Evolutionary conservation across 805 yeast species (phyloP), one percentile per base, ranked within the genome.

Genomic region (Metschnikowia aberdeeniae): DNA sequence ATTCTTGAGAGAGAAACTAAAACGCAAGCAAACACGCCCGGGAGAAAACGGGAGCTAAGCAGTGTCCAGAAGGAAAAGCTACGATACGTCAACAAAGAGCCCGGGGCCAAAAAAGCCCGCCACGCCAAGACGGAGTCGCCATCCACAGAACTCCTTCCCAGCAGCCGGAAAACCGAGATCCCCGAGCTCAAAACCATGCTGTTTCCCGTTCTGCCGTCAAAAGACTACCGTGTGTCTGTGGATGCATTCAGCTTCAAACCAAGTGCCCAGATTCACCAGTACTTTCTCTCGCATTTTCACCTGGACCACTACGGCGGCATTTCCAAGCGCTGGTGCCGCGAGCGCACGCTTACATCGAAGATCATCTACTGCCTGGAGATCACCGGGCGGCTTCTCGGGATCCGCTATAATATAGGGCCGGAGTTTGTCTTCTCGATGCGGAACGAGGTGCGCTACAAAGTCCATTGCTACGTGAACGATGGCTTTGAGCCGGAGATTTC

Each of bases 291-390:
- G 0, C 99, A 93, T 67, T 92, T 86, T 67, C 99, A 93, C 62
- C 72, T 96, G 0, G 99, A 93, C 61, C 99, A 93, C 61, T 93
- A 93, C 59, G 89, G 88, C 4, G 98, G 99, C 0, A 64, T 93
- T 12, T 66, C 82, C 3, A 86, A 85, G 55, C 70, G 74, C 19
- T 93, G 98, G 98, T 64, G 74, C 37, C 59, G 63, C 34, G 73
- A 70, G 45, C 51, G 73, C 22, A 64, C 69, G 2, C 62, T 70
- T 39, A 62, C 56, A 32, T 75, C 77, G 43, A 90, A 89, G 0
- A 68, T 69, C 6, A 80, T 93, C 3, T 88, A 82, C 54, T 84
- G 95, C 50, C 82, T 96, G 0, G 68, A 70, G 9, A 77, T 84
- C 3, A 90, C 98, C 0, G 80, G 78, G 1, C 68, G 74, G 19